Evolutionary conservation across 257 asterid species (phyloP).

Genomic region (Paulownia fortunei): DNA sequence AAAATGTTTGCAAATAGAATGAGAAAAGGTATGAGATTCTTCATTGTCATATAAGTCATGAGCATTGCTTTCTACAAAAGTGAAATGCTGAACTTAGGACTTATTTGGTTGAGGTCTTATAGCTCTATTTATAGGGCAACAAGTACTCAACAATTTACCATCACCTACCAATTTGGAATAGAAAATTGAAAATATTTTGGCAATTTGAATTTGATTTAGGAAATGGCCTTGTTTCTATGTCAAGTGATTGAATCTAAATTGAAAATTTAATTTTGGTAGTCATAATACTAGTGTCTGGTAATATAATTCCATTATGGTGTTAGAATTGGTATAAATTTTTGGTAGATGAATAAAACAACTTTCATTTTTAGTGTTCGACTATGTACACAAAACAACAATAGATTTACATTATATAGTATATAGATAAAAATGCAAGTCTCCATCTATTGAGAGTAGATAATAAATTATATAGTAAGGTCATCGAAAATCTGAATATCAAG

Average conservation of each 20-base stretch:
- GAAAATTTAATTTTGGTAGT: background rate
- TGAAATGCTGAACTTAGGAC: too few species aligned
- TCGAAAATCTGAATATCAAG: too few species aligned
- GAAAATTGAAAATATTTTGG: background rate
- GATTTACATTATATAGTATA: too few species aligned
- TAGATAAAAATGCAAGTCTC: too few species aligned
- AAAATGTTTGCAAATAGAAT: background rate
- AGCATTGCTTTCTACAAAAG: background rate
- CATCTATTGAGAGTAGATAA: too few species aligned
- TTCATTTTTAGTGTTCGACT: too few species aligned
- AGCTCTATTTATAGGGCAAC: background rate
- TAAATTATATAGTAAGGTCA: too few species aligned
- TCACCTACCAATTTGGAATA: background rate
- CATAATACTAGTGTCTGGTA: too few species aligned
- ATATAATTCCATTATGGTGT: too few species aligned
- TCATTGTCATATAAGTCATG: background rate
- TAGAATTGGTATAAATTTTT: too few species aligned
- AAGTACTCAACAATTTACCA: background rate
- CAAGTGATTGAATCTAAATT: background rate
- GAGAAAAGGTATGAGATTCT: background rate
- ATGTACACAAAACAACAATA: too few species aligned
- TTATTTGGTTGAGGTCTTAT: background rate
- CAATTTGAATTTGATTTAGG: background rate
- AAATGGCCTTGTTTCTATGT: background rate
- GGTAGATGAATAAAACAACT: too few species aligned